Conservation (phyloP, 176 grass and related monocot genomes). For the Oryza brachyantha region DNA sequence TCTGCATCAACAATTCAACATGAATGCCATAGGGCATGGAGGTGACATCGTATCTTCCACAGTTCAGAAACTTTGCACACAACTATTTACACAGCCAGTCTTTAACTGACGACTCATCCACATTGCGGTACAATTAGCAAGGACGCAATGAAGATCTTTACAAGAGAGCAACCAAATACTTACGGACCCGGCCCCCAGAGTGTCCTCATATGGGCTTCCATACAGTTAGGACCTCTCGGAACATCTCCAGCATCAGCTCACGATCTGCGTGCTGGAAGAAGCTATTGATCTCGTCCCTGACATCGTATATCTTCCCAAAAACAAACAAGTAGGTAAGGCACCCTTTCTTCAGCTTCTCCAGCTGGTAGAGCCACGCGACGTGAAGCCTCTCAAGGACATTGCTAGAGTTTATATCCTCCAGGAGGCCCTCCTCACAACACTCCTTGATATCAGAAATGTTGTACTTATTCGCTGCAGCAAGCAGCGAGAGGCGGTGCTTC, state of each 20-base stretch:
- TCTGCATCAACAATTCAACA: too few species aligned
- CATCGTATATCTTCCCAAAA: conserved; percentile 87
- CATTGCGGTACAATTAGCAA: background rate
- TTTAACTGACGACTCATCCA: background rate
- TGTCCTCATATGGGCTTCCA: conserved; percentile 66
- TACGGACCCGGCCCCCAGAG: background rate
- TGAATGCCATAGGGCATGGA: too few species aligned
- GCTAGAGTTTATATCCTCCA: conserved; percentile 64
- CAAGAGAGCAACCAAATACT: background rate
- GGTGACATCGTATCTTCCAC: background rate
- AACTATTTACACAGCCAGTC: background rate
- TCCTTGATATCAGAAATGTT: conserved; percentile 54
- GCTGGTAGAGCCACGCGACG: conserved; percentile 70
- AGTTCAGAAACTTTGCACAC: background rate
- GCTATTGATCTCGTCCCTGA: conserved; percentile 61
- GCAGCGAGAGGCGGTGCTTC: conserved; percentile 65
- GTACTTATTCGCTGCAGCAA: conserved; percentile 77
- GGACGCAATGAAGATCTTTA: background rate
- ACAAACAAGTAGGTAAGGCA: conserved; percentile 78
- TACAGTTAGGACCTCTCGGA: conserved; percentile 65
- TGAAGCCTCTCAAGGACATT: conserved; percentile 86
- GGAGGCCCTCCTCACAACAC: conserved; percentile 90
- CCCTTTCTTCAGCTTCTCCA: conserved; percentile 76
- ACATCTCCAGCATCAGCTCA: conserved; percentile 86
- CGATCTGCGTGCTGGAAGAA: conserved; percentile 76